A percentile compares a stretch with the other conserved stretches of the same genome.
Conservation (phyloP, 352 stramenopile genomes). For the Phytopythium boreale region DNA sequence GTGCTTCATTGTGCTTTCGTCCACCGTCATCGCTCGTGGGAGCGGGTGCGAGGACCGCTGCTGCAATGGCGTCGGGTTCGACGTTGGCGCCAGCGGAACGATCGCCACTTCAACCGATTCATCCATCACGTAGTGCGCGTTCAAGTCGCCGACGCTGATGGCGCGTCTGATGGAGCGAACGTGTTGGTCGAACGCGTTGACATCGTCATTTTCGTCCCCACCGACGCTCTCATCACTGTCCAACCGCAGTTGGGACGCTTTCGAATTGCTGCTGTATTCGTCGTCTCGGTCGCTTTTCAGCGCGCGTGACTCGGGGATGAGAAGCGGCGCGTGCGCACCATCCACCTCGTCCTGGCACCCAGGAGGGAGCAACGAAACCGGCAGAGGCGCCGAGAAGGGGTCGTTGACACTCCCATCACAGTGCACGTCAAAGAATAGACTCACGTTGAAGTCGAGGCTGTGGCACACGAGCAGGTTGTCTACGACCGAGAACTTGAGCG, state of each 20-base stretch:
- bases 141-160: constrained; percentile 25
- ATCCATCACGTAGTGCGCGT: constrained; percentile 1
- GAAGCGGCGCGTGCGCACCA: neutral
- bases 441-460: constrained; percentile 77
- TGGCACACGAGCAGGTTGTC: constrained; percentile 84
- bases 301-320: neutral
- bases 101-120: neutral
- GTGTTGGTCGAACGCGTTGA: constrained; percentile 1
- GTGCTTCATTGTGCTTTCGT: neutral
- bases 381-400: constrained; percentile 69
- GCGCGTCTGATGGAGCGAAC: constrained; percentile 9
- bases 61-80: neutral
- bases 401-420: constrained; percentile 52
- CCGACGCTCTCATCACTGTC: neutral
- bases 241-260: neutral
- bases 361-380: constrained; percentile 49
- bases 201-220: constrained; percentile 4
- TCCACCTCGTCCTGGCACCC: neutral
- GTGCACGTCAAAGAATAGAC: constrained; percentile 77
- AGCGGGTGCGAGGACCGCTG: neutral
- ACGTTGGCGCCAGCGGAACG: neutral
- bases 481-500: constrained; percentile 70
- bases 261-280: neutral
- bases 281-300: neutral
- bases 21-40: constrained; percentile 5